Conservation (phyloP, 2,329 filamentous ascomycete genomes). For the Hymenoscyphus linearis region DNA sequence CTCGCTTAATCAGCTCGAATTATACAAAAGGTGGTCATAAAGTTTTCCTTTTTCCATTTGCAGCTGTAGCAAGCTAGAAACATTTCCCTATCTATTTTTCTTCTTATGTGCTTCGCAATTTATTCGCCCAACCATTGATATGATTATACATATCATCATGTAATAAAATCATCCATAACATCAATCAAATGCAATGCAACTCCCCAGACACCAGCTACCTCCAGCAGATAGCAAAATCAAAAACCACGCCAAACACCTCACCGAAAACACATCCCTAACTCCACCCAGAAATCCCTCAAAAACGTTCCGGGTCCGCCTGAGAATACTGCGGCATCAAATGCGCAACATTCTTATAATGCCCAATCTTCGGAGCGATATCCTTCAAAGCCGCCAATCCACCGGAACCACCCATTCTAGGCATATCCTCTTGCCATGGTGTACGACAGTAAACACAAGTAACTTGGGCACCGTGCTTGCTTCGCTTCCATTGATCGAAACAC, state of each 20-base stretch:
- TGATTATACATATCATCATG: neutral
- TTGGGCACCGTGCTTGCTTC: constrained; percentile 36
- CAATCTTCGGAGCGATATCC: constrained; percentile 15
- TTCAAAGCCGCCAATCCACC: constrained; percentile 15
- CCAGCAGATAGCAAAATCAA: neutral
- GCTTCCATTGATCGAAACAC: constrained; percentile 50
- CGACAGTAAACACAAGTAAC: constrained; percentile 59
- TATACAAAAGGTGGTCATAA: too few species aligned
- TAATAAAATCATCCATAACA: neutral
- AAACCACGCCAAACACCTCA: neutral
- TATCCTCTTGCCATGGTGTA: constrained; percentile 47
- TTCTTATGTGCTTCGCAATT: too few species aligned
- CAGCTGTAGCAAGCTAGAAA: too few species aligned
- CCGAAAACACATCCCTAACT: neutral
- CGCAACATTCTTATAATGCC: constrained; percentile 18
- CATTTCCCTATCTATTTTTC: too few species aligned
- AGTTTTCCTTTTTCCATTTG: too few species aligned
- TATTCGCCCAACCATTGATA: neutral
- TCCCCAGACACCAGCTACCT: neutral
- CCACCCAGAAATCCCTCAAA: neutral
- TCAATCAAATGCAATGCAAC: neutral
- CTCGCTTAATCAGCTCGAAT: too few species aligned
- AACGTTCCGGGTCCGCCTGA: neutral
- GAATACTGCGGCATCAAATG: constrained; percentile 13
- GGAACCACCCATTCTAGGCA: neutral